Base-by-base conservation (phyloP, 2,329 filamentous ascomycete genomes). In the Penicillium sclerotigenum region DNA sequence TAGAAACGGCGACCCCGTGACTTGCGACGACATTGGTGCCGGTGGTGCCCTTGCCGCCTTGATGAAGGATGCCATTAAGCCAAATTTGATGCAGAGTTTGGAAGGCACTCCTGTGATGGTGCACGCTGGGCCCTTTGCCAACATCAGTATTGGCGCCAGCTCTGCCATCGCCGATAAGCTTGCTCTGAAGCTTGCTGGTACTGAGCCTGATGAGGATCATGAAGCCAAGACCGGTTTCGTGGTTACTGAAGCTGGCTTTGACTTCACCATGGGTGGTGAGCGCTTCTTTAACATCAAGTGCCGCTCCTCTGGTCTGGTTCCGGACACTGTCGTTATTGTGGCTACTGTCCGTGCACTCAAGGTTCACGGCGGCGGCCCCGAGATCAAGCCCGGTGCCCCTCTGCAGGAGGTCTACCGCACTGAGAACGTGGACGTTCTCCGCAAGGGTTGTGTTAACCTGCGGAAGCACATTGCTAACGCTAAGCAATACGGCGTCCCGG, bases 241-340 rank as follows among this genome's bases (percentile, higher is more conserved):
- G 22, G 87, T 99, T 36, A 99, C 94, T 1, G 94, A 99, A 76
- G 93, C 94, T 51, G 94, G 94, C 10, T 99, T 99, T 75, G 94
- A 99, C 77, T 99, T 99, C 79, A 97, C 94, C 68, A 99, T 99
- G 94, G 94, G 94, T 62, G 94, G 94, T 61, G 94, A 99, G 82
- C 89, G 94, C 50, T 99, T 99, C 83, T 97, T 99, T 86, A 97
- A 99, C 81, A 97, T 99, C 82, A 99, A 99, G 83, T 97, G 94
- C 79, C 89, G 94, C 58, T 89, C 91, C 10, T 97, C 93, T 6
- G 93, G 93, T 24, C 87, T 99, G 43, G 85, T 91, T 2, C 94
- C 94, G 2, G 94, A 99, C 69, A 90, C 91, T 1, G 92, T 96
- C 7, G 91, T 99, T 42, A 87, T 99, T 57, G 94, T 99, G 36